Percentiles rank a stretch among this genome's conserved stretches.
phyloP scores from a whole-genome alignment of 2,329 filamentous ascomycete species.

The Claviceps capensis region DNA sequence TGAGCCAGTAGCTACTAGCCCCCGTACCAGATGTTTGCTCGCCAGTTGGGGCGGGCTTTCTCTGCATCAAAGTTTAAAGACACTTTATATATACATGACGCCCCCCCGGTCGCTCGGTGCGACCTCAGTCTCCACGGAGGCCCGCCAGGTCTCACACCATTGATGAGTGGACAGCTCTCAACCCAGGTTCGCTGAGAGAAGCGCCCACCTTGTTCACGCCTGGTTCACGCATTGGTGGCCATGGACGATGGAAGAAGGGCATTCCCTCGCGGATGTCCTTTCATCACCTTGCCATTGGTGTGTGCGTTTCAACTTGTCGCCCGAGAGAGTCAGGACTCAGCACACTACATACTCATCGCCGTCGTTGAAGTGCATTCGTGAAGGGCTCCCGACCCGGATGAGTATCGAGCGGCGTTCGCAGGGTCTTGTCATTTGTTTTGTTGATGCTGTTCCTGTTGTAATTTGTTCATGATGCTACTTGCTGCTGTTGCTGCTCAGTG shows the following conservation, averaged over 20 bases:
- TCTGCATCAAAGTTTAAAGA: conserved; percentile 5
- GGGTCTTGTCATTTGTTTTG: too few species aligned
- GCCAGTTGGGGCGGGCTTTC: neutral
- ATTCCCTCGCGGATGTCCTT: neutral
- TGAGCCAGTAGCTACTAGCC: conserved; percentile 13
- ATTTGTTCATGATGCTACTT: too few species aligned
- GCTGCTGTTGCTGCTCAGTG: too few species aligned
- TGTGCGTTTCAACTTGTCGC: too few species aligned
- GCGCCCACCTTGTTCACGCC: conserved; percentile 6
- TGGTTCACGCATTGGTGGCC: neutral
- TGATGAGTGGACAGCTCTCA: conserved; percentile 22
- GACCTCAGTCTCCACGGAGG: conserved; percentile 23
- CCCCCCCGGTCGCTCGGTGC: conserved; percentile 18
- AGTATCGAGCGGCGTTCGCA: too few species aligned
- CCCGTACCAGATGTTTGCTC: conserved; percentile 1
- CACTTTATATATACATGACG: conserved; percentile 20
- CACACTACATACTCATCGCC: too few species aligned
- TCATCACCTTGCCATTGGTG: too few species aligned
- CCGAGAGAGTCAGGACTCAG: too few species aligned
- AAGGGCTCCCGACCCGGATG: too few species aligned
- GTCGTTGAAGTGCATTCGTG: too few species aligned
- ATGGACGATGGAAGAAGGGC: neutral
- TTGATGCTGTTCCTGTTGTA: too few species aligned
- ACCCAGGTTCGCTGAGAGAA: conserved; percentile 20
- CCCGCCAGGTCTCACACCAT: conserved; percentile 25